phyloP scores from a whole-genome alignment of 2,329 filamentous ascomycete species.

The Cladosporium sp. region DNA sequence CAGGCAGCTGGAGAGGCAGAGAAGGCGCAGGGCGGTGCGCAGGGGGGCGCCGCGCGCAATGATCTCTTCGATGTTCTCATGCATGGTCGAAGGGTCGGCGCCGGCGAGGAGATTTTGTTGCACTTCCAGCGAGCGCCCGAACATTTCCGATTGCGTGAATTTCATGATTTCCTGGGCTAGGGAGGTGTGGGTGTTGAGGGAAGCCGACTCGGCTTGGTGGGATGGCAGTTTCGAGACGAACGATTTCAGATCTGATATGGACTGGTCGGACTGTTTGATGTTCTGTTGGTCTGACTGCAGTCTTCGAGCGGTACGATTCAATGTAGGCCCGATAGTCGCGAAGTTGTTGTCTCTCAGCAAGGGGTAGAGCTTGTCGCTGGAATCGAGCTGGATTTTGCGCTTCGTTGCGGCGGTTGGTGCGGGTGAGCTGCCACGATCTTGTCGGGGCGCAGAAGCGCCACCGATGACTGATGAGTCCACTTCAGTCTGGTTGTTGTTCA shows the following conservation, averaged over 20 bases:
- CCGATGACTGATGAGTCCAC: constrained; percentile 88
- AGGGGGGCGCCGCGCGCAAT: constrained; percentile 82
- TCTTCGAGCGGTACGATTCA: constrained; percentile 87
- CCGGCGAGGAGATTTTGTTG: constrained; percentile 94
- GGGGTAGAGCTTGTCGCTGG: constrained; percentile 81
- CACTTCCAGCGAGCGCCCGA: constrained; percentile 83
- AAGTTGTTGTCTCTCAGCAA: constrained; percentile 92
- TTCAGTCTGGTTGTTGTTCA: constrained; percentile 88
- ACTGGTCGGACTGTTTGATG: constrained; percentile 74
- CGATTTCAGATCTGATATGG: constrained; percentile 84
- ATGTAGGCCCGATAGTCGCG: constrained; percentile 80
- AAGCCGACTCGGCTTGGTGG: constrained; percentile 90
- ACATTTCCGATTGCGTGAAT: constrained; percentile 82
- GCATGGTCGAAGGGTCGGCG: constrained; percentile 80
- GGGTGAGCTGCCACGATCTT: constrained; percentile 28
- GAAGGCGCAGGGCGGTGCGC: constrained; percentile 72
- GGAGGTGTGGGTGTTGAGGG: constrained; percentile 85
- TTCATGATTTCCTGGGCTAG: constrained; percentile 95
- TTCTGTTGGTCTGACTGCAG: constrained; percentile 84
- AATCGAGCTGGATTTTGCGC: constrained; percentile 83
- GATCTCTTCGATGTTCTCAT: constrained; percentile 90
- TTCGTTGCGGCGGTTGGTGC: constrained; percentile 60
- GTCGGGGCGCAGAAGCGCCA: constrained; percentile 54
- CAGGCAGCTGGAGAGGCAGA: constrained; percentile 90
- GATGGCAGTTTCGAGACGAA: constrained; percentile 92